Conservation (phyloP, 441 rosid genomes). For the Gossypium davidsonii region DNA sequence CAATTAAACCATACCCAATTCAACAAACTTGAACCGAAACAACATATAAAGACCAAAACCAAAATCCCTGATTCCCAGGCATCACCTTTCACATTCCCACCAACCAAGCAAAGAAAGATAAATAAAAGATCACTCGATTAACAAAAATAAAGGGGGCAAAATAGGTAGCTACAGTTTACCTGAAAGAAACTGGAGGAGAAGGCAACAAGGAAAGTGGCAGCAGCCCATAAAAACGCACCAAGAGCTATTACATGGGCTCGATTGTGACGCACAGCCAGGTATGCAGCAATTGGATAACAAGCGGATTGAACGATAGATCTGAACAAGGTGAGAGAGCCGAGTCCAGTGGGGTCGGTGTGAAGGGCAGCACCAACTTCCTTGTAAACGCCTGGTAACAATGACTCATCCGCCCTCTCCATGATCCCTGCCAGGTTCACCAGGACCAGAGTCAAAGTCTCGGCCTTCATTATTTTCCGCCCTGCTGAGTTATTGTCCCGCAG, state of each 20-base stretch:
- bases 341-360: constrained; percentile 75
- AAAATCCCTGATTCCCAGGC: not conserved
- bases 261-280: constrained; percentile 57
- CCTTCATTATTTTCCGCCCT: constrained; percentile 32
- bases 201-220: constrained; percentile 87
- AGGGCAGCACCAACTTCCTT: constrained; percentile 85
- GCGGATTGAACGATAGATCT: constrained; percentile 82
- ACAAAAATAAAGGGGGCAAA: not conserved
- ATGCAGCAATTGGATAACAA: constrained; percentile 82
- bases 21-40: not conserved
- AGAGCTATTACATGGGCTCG: constrained; percentile 79
- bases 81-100: constrained; percentile 10
- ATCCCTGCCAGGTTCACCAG: constrained; percentile 81
- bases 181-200: constrained; percentile 75
- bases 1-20: not conserved
- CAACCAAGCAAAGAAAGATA: constrained; percentile 8
- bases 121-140: not conserved
- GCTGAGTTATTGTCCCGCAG: not conserved
- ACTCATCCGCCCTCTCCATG: constrained; percentile 94
- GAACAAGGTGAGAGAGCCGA: constrained; percentile 72
- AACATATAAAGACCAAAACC: not conserved
- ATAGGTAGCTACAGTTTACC: constrained; percentile 29
- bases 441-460: constrained; percentile 52
- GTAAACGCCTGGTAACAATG: constrained; percentile 82
- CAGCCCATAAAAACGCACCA: constrained; percentile 86